These are phyloP conservation scores for Candida buenavistaensis DNA, from an alignment of 1,139 yeast species.

Conservation along the genomic window DNA sequence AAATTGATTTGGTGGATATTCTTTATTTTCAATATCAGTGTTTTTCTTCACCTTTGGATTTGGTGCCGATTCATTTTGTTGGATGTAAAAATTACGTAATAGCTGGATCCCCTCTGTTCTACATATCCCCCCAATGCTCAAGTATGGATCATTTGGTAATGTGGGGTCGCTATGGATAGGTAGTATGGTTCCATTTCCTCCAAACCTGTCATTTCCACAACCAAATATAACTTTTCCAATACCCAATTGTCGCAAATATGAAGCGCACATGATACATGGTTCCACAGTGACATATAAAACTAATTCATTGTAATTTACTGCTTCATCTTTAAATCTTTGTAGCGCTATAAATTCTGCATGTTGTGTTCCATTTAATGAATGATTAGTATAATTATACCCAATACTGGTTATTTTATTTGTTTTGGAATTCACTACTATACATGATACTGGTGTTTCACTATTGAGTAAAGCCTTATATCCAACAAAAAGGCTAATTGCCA, in stretches of 20 bases:
- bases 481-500: slow-evolving; percentile 42
- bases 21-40: slow-evolving; percentile 65
- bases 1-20: slow-evolving; percentile 51
- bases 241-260: slow-evolving; percentile 80
- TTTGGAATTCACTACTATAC: slow-evolving; percentile 56
- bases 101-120: slow-evolving; percentile 82
- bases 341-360: slow-evolving; percentile 91
- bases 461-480: slow-evolving; percentile 43
- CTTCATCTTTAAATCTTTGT: slow-evolving; percentile 13
- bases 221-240: slow-evolving; percentile 79
- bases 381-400: slow-evolving; percentile 90
- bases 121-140: slow-evolving; percentile 73
- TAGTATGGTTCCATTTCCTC: slow-evolving; percentile 92
- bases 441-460: slow-evolving; percentile 75
- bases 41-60: slow-evolving; percentile 73
- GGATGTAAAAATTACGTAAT: slow-evolving; percentile 77
- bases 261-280: slow-evolving; percentile 98
- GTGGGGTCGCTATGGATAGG: slow-evolving; percentile 52
- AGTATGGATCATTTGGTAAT: slow-evolving; percentile 42
- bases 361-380: slow-evolving; percentile 76
- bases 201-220: slow-evolving; percentile 92
- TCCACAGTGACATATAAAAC: slow-evolving; percentile 92
- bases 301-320: slow-evolving; percentile 39
- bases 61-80: slow-evolving; percentile 86
- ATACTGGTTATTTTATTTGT: slow-evolving; percentile 58